Conservation (phyloP, 768 basidiomycete genomes). For the Lactarius trivialis region DNA sequence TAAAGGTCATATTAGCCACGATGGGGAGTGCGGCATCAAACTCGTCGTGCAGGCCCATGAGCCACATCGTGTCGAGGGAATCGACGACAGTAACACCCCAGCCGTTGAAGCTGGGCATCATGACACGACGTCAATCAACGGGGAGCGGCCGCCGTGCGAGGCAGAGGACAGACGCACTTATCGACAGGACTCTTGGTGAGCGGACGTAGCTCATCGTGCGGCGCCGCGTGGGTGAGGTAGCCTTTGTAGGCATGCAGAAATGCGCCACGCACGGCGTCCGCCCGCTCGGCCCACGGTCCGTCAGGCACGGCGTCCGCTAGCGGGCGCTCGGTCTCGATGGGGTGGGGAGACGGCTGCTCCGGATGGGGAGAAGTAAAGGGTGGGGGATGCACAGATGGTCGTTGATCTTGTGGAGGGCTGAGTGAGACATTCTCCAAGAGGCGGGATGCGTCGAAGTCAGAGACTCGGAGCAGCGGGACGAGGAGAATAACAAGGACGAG, state of each 20-base stretch:
- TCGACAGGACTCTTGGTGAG: constrained; percentile 40
- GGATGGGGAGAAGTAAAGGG: neutral
- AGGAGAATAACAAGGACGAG: neutral
- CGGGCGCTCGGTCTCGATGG: constrained; percentile 3
- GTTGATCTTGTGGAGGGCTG: neutral
- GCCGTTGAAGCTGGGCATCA: constrained; percentile 56
- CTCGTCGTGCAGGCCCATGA: constrained; percentile 72
- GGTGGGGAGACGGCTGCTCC: neutral
- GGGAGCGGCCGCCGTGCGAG: neutral
- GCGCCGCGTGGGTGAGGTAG: constrained; percentile 53
- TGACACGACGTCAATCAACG: neutral
- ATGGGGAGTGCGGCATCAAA: constrained; percentile 57
- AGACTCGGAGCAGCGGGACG: neutral
- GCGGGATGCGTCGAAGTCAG: neutral
- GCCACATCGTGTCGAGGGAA: constrained; percentile 76
- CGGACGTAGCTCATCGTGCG: constrained; percentile 57
- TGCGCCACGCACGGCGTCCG: constrained; percentile 51
- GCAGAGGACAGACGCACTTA: constrained; percentile 35
- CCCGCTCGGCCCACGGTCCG: constrained; percentile 43
- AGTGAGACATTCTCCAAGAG: neutral
- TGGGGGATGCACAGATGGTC: too few relatives aligned
- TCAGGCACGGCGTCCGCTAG: neutral
- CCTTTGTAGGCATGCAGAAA: constrained; percentile 62
- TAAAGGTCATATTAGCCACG: constrained; percentile 45
- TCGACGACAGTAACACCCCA: constrained; percentile 79